Evolutionary conservation across 1,284 basidiomycete species (phyloP).

Genomic region (Malassezia sympodialis): DNA sequence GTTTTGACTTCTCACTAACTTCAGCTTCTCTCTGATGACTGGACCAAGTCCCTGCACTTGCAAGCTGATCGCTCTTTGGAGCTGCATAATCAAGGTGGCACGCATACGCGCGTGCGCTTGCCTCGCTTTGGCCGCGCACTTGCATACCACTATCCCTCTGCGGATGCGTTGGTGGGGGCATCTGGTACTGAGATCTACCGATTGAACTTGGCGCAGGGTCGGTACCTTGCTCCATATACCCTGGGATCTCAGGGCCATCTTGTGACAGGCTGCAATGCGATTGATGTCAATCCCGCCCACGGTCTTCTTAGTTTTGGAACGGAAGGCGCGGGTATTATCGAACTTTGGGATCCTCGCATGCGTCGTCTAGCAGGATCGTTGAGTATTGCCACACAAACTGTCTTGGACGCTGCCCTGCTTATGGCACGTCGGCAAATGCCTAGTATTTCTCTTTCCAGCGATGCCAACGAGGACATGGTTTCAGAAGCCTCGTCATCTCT

Average conservation of each 20-base stretch:
- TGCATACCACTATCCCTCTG: slow-evolving; percentile 75
- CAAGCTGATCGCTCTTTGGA: slow-evolving; percentile 92
- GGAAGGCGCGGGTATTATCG: slow-evolving; percentile 67
- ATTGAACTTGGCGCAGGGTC: slow-evolving; percentile 87
- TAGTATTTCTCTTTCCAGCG: slow-evolving; percentile 32
- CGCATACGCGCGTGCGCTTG: slow-evolving; percentile 84
- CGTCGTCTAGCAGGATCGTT: slow-evolving; percentile 65
- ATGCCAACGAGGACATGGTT: slow-evolving; percentile 36
- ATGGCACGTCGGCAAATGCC: slow-evolving; percentile 49
- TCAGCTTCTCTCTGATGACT: slow-evolving; percentile 90
- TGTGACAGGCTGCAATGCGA: slow-evolving; percentile 69
- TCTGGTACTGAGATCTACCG: slow-evolving; percentile 79
- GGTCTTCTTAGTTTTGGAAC: slow-evolving; percentile 80
- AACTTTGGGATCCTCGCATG: slow-evolving; percentile 92
- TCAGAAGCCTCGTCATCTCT: slow-evolving; percentile 49
- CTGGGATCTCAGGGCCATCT: slow-evolving; percentile 30
- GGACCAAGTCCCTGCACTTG: slow-evolving; percentile 96
- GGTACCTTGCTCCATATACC: slow-evolving; percentile 56
- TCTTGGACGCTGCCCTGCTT: slow-evolving; percentile 37
- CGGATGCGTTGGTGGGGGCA: slow-evolving; percentile 67
- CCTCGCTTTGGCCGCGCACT: slow-evolving; percentile 85
- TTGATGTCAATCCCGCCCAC: slow-evolving; percentile 89
- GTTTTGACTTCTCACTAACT: slow-evolving; percentile 49
- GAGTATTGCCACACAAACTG: slow-evolving; percentile 58
- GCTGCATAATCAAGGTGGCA: slow-evolving; percentile 84